Conservation (phyloP, 2,329 filamentous ascomycete species). For the Cladosporium colombiae region DNA sequence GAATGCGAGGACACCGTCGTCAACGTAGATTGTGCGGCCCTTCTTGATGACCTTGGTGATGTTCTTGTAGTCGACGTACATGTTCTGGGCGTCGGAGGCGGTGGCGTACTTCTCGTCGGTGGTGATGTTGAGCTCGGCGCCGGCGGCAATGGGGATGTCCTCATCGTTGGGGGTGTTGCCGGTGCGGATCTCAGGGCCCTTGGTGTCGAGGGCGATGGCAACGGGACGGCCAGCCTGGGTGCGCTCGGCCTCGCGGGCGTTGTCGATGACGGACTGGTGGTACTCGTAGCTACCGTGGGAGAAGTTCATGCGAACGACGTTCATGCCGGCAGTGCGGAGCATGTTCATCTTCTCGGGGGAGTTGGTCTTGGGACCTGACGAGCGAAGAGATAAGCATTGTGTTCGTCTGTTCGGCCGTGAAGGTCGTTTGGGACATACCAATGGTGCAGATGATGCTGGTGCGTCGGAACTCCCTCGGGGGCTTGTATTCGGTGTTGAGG, state of each 20-base stretch:
- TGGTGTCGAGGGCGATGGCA: slow-evolving; percentile 88
- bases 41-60: slow-evolving; percentile 96
- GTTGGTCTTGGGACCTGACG: slow-evolving; percentile 87
- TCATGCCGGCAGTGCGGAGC: slow-evolving; percentile 83
- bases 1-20: slow-evolving; percentile 96
- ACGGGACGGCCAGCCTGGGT: slow-evolving; percentile 78
- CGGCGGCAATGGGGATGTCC: slow-evolving; percentile 79
- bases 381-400: background rate
- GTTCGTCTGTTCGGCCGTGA: background rate
- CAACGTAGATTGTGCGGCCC: slow-evolving; percentile 95
- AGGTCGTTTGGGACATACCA: slow-evolving; percentile 52
- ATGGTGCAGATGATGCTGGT: slow-evolving; percentile 99
- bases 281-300: slow-evolving; percentile 93
- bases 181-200: slow-evolving; percentile 85
- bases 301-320: slow-evolving; percentile 99
- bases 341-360: slow-evolving; percentile 95
- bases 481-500: slow-evolving; percentile 87
- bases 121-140: slow-evolving; percentile 89
- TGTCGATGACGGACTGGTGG: slow-evolving; percentile 97
- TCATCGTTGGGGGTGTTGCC: slow-evolving; percentile 70
- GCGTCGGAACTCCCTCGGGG: slow-evolving; percentile 86
- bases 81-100: slow-evolving; percentile 83
- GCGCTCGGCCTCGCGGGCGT: slow-evolving; percentile 84
- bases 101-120: slow-evolving; percentile 92
- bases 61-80: slow-evolving; percentile 99